These are phyloP conservation scores for Suillus ampliporus DNA, from an alignment of 768 basidiomycete species.

Conservation along the genomic window DNA sequence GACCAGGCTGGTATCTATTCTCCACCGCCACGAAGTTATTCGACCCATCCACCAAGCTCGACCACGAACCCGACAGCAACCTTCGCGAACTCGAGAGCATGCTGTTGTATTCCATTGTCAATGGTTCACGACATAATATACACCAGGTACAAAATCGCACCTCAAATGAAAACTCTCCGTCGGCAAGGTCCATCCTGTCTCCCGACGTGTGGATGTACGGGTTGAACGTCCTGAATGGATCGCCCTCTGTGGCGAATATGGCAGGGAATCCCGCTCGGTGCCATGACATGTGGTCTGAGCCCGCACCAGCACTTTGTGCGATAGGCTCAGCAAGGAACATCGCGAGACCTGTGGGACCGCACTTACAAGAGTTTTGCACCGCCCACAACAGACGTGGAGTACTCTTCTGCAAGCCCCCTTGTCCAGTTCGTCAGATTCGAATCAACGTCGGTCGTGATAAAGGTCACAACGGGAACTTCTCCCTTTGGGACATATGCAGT, in stretches of 20 bases:
- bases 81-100: constrained; percentile 66
- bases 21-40: constrained; percentile 6
- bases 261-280: constrained; percentile 47
- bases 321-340: neutral
- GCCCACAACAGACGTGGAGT: constrained; percentile 17
- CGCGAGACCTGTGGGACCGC: neutral
- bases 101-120: constrained; percentile 46
- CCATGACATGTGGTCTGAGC: constrained; percentile 56
- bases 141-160: constrained; percentile 14
- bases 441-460: constrained; percentile 46
- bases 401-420: constrained; percentile 41
- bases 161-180: constrained; percentile 51
- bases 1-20: neutral
- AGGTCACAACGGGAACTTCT: constrained; percentile 20
- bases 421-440: constrained; percentile 49
- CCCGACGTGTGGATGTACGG: constrained; percentile 46
- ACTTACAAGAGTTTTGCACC: constrained; percentile 40
- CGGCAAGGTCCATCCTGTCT: constrained; percentile 28
- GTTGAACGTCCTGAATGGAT: constrained; percentile 46
- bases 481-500: constrained; percentile 38
- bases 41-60: constrained; percentile 45
- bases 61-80: constrained; percentile 62
- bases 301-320: constrained; percentile 41
- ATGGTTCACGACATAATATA: neutral
- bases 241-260: constrained; percentile 49